A percentile compares a stretch with the other conserved stretches of the same genome.
Conservation (phyloP, 768 basidiomycete species). For the Naganishia vaughanmartiniae region DNA sequence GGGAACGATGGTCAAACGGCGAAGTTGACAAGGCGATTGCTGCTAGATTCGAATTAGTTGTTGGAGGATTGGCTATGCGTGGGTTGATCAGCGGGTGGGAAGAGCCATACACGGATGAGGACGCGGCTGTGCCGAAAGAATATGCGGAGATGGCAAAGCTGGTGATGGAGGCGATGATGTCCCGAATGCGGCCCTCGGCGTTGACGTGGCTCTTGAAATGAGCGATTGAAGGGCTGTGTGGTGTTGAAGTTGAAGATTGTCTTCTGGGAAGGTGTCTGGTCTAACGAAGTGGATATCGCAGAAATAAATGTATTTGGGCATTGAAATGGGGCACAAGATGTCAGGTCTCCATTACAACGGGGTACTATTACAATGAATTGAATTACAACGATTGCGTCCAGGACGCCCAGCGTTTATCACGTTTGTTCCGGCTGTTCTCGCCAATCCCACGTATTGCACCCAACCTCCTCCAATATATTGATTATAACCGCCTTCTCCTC, state of each 20-base stretch:
- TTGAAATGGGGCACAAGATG: neutral
- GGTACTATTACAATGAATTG: neutral
- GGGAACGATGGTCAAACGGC: constrained; percentile 18
- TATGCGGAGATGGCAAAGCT: constrained; percentile 21
- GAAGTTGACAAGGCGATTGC: constrained; percentile 19
- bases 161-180: constrained; percentile 19
- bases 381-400: neutral
- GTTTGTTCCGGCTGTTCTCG: constrained; percentile 13
- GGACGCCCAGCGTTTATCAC: neutral
- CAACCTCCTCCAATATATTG: constrained; percentile 12
- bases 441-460: constrained; percentile 23
- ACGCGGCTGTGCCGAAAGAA: constrained; percentile 2
- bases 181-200: constrained; percentile 12
- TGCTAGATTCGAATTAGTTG: constrained; percentile 15
- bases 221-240: neutral
- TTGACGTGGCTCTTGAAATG: constrained; percentile 22
- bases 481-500: constrained; percentile 21
- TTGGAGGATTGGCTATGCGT: constrained; percentile 10
- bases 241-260: neutral
- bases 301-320: neutral
- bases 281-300: neutral
- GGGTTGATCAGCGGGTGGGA: constrained; percentile 19
- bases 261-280: neutral
- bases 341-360: neutral
- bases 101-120: constrained; percentile 8